Evolutionary conservation across 352 stramenopile genomes (phyloP), one percentile per base, ranked within the genome.

Genomic region (Pythium phragmitis): DNA sequence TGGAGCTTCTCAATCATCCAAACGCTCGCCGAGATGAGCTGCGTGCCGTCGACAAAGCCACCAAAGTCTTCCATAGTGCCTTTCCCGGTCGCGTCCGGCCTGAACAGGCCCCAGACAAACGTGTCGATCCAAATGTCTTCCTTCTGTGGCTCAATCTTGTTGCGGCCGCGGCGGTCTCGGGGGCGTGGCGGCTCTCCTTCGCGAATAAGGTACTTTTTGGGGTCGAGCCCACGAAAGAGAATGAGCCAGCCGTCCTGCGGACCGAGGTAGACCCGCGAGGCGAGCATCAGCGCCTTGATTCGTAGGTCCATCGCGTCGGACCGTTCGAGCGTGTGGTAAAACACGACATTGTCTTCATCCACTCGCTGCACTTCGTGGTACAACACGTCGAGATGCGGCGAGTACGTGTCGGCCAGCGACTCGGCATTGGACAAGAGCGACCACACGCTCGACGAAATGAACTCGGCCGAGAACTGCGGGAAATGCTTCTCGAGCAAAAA

Each of bases 1-100:
- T 85, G 63, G 17, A 91, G 74, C 63, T 84, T 88, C 70, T 91
- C 80, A 50, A 91, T 81, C 30, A 82, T 86, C 82, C 82, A 91
- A 67, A 76, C 86, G 34, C 75, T 75, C 23, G 80, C 70, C 34
- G 75, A 76, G 33, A 78, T 73, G 11, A 91, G 70, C 63, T 75
- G 58, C 16, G 80, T 87, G 60, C 78, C 79, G 60, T 82, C 64
- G 19, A 89, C 78, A 28, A 86, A 70, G 17, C 82, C 82, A 30
- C 82, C 82, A 58, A 88, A 89, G 47, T 85, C 82, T 53, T 85
- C 63, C 23, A 74, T 67, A 46, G 76, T 88, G 54, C 85, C 68
- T 9, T 81, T 56, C 16, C 70, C 69, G 12, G 76, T 72, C 12
- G 74, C 74, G 14, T 66, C 72, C 7, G 73, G 72, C 9, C 80